Evolutionary conservation across 2,329 filamentous ascomycete genomes (phyloP).

Genomic region (Rhinocladiella mackenziei): DNA sequence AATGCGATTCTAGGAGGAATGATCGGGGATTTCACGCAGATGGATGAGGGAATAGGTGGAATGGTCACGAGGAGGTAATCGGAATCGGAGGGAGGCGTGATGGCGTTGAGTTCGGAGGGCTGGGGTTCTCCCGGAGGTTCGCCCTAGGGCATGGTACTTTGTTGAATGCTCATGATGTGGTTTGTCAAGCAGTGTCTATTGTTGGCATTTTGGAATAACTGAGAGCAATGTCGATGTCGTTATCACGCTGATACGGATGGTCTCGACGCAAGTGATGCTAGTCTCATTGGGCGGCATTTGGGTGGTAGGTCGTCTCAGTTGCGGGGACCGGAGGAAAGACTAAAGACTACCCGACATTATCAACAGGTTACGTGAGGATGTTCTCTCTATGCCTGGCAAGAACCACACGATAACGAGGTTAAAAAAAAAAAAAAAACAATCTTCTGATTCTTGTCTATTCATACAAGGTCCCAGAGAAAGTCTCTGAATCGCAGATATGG

Average conservation of each 20-base stretch:
- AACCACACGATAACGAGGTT: too few relatives aligned
- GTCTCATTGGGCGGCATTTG: conserved; percentile 12
- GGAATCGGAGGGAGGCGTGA: conserved; percentile 2
- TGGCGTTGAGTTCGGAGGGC: conserved; percentile 2
- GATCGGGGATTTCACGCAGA: neutral
- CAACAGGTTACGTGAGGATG: too few relatives aligned
- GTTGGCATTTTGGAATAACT: neutral
- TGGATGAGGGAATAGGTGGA: conserved; percentile 1
- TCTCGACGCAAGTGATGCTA: conserved; percentile 17
- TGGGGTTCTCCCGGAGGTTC: neutral
- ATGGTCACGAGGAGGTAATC: conserved; percentile 15
- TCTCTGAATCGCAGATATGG: too few relatives aligned
- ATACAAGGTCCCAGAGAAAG: conserved; percentile 5
- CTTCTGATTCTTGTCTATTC: conserved; percentile 12
- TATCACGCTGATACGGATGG: conserved; percentile 18
- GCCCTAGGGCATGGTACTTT: conserved; percentile 4
- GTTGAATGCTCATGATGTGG: neutral
- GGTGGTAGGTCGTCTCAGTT: conserved; percentile 15
- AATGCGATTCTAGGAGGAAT: neutral
- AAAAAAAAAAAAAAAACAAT: too few relatives aligned
- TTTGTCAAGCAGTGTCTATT: neutral
- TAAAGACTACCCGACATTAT: conserved; percentile 3
- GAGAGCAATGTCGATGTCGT: conserved; percentile 3
- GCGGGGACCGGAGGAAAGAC: conserved; percentile 12
- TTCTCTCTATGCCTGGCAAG: too few relatives aligned